Evolutionary conservation across 202 grass and related monocot genomes (phyloP).

Genomic region (Panicum hallii): DNA sequence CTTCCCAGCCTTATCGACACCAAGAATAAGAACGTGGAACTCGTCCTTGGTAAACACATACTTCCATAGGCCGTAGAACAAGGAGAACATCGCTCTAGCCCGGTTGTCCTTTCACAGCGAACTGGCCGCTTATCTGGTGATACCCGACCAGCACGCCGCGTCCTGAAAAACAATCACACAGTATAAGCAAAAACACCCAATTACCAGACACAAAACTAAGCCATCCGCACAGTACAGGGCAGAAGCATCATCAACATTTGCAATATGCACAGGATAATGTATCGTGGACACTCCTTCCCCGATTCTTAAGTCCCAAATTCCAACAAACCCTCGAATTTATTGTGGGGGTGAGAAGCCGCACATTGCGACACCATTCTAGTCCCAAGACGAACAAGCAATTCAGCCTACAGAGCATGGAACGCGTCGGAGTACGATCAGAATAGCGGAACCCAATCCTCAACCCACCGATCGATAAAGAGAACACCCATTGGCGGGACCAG

Average conservation of each 20-base stretch:
- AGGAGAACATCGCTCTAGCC: constrained; percentile 73
- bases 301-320: background rate
- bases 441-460: background rate
- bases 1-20: constrained; percentile 87
- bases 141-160: background rate
- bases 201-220: background rate
- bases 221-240: background rate
- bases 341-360: background rate
- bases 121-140: background rate
- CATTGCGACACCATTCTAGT: background rate
- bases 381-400: background rate
- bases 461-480: no score
- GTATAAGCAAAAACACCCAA: background rate
- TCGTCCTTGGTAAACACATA: constrained; percentile 91
- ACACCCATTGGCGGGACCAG: background rate
- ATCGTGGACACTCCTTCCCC: background rate
- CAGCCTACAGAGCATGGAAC: background rate
- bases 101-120: background rate
- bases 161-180: constrained; percentile 25
- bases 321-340: background rate
- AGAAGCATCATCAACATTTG: background rate
- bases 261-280: background rate
- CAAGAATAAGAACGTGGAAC: constrained; percentile 84
- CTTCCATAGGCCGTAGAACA: constrained; percentile 91
- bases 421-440: background rate